Evolutionary conservation across 805 yeast genomes (phyloP).

Genomic region (Wickerhamiella vanderwaltii): DNA sequence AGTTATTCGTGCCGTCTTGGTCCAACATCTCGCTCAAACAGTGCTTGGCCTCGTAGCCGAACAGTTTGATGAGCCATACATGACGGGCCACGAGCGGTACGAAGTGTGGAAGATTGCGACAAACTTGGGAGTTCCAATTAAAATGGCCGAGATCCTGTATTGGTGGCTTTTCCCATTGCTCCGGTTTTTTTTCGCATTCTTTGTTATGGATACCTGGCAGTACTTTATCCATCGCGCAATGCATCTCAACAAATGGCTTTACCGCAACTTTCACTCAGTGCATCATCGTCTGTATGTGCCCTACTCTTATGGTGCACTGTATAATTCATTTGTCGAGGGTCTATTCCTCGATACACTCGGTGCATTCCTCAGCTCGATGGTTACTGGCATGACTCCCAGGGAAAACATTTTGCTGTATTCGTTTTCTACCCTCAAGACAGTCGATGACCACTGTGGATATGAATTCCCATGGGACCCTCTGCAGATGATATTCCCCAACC

Average conservation of each 20-base stretch:
- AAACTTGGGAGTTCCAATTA: conserved; percentile 24
- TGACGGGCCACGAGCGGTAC: conserved; percentile 40
- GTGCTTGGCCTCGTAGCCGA: conserved; percentile 48
- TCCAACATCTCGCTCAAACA: conserved; percentile 80
- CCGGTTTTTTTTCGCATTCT: conserved; percentile 51
- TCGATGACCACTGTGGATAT: conserved; percentile 98
- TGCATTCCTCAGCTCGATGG: conserved; percentile 66
- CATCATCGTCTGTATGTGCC: conserved; percentile 94
- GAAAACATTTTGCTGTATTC: conserved; percentile 66
- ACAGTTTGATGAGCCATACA: conserved; percentile 38
- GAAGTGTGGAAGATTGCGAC: conserved; percentile 37
- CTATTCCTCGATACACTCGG: conserved; percentile 85
- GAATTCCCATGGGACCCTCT: conserved; percentile 83
- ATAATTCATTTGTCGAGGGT: conserved; percentile 91
- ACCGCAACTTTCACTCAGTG: conserved; percentile 77
- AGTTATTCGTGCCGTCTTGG: conserved; percentile 67
- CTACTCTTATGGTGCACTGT: conserved; percentile 91
- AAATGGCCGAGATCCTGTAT: conserved; percentile 40
- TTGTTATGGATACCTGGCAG: conserved; percentile 90
- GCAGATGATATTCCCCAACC: conserved; percentile 85
- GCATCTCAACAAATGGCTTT: conserved; percentile 71
- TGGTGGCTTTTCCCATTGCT: conserved; percentile 49
- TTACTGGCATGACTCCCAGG: conserved; percentile 55
- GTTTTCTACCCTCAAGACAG: conserved; percentile 89
- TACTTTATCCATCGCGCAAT: conserved; percentile 76